Conservation (phyloP, 805 yeast genomes). For the Huiozyma sinensis region DNA sequence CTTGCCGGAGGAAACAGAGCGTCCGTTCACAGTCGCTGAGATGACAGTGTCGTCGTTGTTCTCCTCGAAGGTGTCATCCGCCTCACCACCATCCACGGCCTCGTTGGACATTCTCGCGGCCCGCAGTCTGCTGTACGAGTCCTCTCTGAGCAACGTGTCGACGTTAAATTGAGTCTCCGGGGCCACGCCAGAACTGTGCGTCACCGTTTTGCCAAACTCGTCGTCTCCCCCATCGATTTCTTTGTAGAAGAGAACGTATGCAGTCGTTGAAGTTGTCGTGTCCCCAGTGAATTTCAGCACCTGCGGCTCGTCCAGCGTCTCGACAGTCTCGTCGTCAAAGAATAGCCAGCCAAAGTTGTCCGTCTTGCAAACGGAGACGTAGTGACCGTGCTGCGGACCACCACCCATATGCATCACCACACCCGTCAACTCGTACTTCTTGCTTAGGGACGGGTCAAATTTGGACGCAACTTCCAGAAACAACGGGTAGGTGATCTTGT, state of each 20-base stretch:
- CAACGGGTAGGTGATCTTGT: slow-evolving; percentile 72
- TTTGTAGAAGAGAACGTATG: slow-evolving; percentile 77
- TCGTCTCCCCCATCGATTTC: slow-evolving; percentile 30
- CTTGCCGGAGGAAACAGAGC: neutral
- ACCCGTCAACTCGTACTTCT: slow-evolving; percentile 68
- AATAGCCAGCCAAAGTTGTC: slow-evolving; percentile 76
- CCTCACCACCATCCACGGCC: neutral
- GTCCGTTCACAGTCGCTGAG: neutral
- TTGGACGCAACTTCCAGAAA: slow-evolving; percentile 52
- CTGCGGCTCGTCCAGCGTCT: slow-evolving; percentile 68
- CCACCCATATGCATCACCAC: slow-evolving; percentile 94
- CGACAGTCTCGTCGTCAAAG: slow-evolving; percentile 93
- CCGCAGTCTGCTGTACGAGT: too few species aligned
- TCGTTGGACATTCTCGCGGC: neutral
- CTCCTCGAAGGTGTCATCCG: neutral
- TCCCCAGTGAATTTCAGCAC: slow-evolving; percentile 84
- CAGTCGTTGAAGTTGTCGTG: slow-evolving; percentile 77
- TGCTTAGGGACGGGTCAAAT: slow-evolving; percentile 31
- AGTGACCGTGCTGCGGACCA: slow-evolving; percentile 96
- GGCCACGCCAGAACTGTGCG: too few species aligned
- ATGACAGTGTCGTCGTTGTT: neutral
- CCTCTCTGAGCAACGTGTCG: neutral
- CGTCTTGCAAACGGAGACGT: slow-evolving; percentile 76
- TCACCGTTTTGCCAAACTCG: neutral
- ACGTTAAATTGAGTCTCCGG: neutral